Evolutionary conservation across 225 moss, liverwort and hornwort species (phyloP).

Genomic region (Marchantia polymorpha): DNA sequence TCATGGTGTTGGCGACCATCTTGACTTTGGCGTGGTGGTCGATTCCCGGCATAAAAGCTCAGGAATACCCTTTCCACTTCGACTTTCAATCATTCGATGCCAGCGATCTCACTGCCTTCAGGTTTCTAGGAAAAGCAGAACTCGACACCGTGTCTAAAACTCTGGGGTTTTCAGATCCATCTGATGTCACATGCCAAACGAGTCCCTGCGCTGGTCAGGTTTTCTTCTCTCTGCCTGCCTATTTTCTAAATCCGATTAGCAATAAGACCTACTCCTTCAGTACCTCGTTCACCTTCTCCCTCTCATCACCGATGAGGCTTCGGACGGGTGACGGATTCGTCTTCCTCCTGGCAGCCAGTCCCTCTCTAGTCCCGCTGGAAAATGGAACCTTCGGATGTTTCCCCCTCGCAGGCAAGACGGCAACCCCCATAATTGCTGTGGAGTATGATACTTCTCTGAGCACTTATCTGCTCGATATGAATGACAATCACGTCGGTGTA

Average conservation of each 20-base stretch:
- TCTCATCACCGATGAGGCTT: constrained; percentile 1
- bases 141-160: constrained; percentile 11
- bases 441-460: constrained; percentile 23
- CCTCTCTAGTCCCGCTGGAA: neutral
- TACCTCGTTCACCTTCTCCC: constrained; percentile 25
- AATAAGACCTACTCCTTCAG: constrained; percentile 18
- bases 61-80: neutral
- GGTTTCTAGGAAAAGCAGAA: constrained; percentile 3
- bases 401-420: too few relatives aligned
- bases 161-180: neutral
- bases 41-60: neutral
- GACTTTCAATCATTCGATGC: constrained; percentile 12
- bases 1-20: constrained; percentile 29
- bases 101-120: neutral
- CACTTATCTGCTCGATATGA: neutral
- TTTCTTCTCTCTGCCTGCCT: neutral
- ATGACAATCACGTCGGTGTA: constrained; percentile 16
- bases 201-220: constrained; percentile 1
- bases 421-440: constrained; percentile 9
- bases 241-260: neutral
- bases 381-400: constrained; percentile 6
- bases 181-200: neutral
- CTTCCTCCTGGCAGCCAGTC: constrained; percentile 24
- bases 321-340: constrained; percentile 12
- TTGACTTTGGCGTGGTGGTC: constrained; percentile 11